Percentiles rank a stretch among this genome's conserved stretches.
These are phyloP conservation scores for Dactylonectria estremocensis DNA, from an alignment of 2,329 filamentous ascomycete species.

Conservation along the genomic window DNA sequence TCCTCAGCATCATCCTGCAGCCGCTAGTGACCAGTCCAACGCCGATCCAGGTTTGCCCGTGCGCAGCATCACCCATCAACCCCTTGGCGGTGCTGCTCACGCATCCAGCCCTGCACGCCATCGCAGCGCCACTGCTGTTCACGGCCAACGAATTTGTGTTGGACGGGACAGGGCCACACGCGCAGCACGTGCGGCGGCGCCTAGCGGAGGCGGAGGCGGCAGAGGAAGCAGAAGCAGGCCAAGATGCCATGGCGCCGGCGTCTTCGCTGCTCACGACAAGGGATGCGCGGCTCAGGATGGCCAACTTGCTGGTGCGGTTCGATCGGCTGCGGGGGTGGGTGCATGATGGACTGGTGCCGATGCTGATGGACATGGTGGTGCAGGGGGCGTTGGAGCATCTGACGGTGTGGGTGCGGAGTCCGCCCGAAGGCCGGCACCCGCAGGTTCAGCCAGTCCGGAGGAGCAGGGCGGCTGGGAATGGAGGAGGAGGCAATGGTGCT, in stretches of 20 bases:
- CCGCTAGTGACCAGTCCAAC: conserved; percentile 48
- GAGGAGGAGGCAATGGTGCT: background rate
- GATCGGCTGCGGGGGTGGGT: conserved; percentile 53
- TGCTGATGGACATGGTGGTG: conserved; percentile 53
- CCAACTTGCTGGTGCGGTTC: conserved; percentile 48
- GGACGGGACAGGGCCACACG: conserved; percentile 48
- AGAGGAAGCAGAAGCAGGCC: background rate
- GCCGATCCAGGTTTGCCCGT: conserved; percentile 50
- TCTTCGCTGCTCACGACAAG: conserved; percentile 44
- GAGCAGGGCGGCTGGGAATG: background rate
- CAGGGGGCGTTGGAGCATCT: conserved; percentile 50
- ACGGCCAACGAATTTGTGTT: conserved; percentile 51
- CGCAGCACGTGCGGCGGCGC: conserved; percentile 46
- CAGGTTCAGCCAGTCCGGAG: conserved; percentile 12
- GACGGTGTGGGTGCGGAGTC: conserved; percentile 38
- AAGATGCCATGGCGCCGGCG: conserved; percentile 1
- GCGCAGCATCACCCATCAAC: conserved; percentile 41
- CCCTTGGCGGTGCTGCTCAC: conserved; percentile 51
- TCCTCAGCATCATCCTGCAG: conserved; percentile 50
- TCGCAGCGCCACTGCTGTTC: conserved; percentile 53
- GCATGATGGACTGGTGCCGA: conserved; percentile 46
- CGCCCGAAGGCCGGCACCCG: background rate
- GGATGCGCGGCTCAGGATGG: conserved; percentile 46
- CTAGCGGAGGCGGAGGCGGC: conserved; percentile 39
- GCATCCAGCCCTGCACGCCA: conserved; percentile 52